Evolutionary conservation across 2,329 filamentous ascomycete species (phyloP), one percentile per base, ranked within the genome.

Genomic region (Botrytis hyacinthi): DNA sequence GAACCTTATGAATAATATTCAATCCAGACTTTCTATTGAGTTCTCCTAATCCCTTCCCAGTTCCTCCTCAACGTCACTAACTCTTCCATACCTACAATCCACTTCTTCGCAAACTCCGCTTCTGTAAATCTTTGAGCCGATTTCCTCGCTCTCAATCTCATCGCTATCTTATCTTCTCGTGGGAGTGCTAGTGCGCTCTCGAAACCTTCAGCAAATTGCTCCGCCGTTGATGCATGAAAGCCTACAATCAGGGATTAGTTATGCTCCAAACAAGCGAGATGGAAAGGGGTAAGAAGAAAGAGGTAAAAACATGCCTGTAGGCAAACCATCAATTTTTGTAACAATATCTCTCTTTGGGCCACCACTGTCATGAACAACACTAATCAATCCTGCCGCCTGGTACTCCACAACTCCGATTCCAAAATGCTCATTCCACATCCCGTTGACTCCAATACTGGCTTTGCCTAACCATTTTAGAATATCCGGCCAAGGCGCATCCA

Each of bases 351-450:
- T 83, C 83, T 96, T 97, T 2, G 96, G 96, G 0, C 96, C 96
- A 14, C 95, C 96, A 69, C 93, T 96, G 82, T 98, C 87, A 79
- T 99, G 96, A 14, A 98, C 96, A 0, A 99, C 95, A 8, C 92
- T 91, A 73, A 99, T 94, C 73, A 99, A 85, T 1, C 96, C 96
- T 0, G 96, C 96, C 6, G 96, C 96, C 81, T 98, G 95, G 81
- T 98, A 99, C 85, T 99, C 96, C 59, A 99, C 96, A 26, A 98
- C 95, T 1, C 96, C 96, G 74, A 99, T 99, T 35, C 96, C 96
- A 81, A 99, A 99, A 82, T 99, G 96, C 84, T 99, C 96, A 81
- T 98, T 98, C 95, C 96, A 99, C 96, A 99, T 99, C 80, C 93
- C 94, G 79, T 99, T 99, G 44, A 97, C 94, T 68, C 96, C 96